Conservation (phyloP, 1,139 yeast genomes). For the Meyerozyma carpophila region DNA sequence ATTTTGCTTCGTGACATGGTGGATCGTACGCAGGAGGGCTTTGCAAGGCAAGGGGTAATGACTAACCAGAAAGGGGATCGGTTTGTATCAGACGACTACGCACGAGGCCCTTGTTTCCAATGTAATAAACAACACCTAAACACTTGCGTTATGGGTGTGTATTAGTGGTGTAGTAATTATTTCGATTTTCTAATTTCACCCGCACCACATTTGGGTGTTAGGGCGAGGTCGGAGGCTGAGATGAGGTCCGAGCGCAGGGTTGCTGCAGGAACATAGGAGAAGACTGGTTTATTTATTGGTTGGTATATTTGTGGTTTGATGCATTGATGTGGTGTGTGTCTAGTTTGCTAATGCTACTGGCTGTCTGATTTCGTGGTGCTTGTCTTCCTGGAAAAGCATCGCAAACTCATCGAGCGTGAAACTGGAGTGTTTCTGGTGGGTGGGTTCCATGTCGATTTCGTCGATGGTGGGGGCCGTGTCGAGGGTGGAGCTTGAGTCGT, state of each 20-base stretch:
- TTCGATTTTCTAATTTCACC: slow-evolving; percentile 1
- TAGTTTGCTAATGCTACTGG: no score
- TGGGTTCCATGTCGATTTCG: neutral
- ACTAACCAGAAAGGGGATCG: neutral
- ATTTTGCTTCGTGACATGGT: slow-evolving; percentile 25
- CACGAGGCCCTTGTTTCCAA: neutral
- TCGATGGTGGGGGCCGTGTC: neutral
- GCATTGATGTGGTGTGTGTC: no score
- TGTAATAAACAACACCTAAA: neutral
- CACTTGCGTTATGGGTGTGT: neutral
- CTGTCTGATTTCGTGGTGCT: no score
- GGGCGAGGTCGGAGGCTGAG: neutral
- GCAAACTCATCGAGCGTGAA: neutral
- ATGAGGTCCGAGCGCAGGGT: neutral
- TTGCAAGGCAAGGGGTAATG: neutral
- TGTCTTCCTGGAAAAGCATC: neutral
- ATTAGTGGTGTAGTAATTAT: neutral
- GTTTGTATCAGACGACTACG: neutral
- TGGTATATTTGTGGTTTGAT: no score
- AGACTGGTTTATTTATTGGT: no score
- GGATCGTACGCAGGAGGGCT: neutral
- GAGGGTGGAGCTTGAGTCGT: neutral
- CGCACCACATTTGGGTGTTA: neutral
- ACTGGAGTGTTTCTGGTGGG: neutral
- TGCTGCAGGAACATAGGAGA: neutral